Evolutionary conservation across 1,139 yeast species (phyloP).

Genomic region (Saccharomyces uvarum): DNA sequence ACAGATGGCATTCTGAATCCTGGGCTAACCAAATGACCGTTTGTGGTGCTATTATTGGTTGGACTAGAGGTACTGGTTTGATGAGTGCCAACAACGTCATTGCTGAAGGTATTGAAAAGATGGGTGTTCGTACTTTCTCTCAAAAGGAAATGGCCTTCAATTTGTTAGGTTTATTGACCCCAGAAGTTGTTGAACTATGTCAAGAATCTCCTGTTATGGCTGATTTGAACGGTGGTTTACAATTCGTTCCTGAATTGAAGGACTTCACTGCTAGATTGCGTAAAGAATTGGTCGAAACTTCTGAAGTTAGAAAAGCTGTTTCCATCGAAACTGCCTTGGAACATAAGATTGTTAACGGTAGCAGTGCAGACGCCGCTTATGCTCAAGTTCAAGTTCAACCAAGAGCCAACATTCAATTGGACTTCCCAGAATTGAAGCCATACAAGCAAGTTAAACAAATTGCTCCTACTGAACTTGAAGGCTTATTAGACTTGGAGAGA

Average conservation of each 20-base stretch:
- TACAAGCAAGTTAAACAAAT: slow-evolving; percentile 63
- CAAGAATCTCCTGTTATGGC: slow-evolving; percentile 95
- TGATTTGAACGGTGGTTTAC: slow-evolving; percentile 97
- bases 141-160: slow-evolving; percentile 99
- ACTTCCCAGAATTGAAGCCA: slow-evolving; percentile 80
- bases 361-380: slow-evolving; percentile 79
- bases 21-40: slow-evolving; percentile 92
- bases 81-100: slow-evolving; percentile 95
- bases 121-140: slow-evolving; percentile 95
- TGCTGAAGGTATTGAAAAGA: slow-evolving; percentile 93
- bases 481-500: slow-evolving; percentile 83
- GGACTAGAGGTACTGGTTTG: slow-evolving; percentile 99
- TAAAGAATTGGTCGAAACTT: slow-evolving; percentile 70
- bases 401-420: slow-evolving; percentile 89
- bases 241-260: slow-evolving; percentile 84
- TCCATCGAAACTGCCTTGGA: slow-evolving; percentile 88
- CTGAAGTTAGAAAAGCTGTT: slow-evolving; percentile 93
- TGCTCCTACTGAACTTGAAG: slow-evolving; percentile 71
- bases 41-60: slow-evolving; percentile 97
- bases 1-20: slow-evolving; percentile 97
- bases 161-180: slow-evolving; percentile 86
- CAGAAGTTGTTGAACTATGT: slow-evolving; percentile 75
- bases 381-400: slow-evolving; percentile 58
- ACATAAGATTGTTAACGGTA: slow-evolving; percentile 87
- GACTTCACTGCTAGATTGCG: slow-evolving; percentile 78